phyloP scores from a whole-genome alignment of 202 grass and related monocot genomes.

The Digitaria exilis region DNA sequence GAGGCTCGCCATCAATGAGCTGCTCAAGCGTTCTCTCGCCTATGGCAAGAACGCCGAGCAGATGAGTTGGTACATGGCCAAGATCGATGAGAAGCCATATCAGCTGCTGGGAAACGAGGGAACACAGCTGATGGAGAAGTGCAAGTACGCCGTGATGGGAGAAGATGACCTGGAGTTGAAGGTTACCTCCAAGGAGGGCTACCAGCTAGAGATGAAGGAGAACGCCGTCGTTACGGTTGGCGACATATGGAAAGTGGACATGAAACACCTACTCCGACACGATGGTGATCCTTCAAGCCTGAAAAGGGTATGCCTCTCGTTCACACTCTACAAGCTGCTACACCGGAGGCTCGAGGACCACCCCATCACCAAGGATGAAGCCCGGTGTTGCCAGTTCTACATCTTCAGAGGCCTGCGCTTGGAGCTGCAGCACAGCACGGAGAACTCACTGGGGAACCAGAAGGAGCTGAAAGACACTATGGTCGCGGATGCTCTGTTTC shows the following conservation, averaged over 20 bases:
- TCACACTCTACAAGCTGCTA: conserved; percentile 41
- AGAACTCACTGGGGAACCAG: too few relatives aligned
- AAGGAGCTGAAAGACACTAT: too few relatives aligned
- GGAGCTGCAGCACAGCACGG: not conserved
- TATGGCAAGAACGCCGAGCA: conserved; percentile 31
- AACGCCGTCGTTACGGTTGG: not conserved
- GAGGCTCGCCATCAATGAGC: not conserved
- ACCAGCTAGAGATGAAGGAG: not conserved
- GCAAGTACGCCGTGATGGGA: conserved; percentile 19
- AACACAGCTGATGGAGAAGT: not conserved
- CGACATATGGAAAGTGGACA: not conserved
- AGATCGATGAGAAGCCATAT: too few relatives aligned
- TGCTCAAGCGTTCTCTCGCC: conserved; percentile 12
- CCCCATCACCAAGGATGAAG: not conserved
- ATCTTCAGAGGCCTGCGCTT: conserved; percentile 4
- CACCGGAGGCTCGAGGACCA: conserved; percentile 7
- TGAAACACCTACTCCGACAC: not conserved
- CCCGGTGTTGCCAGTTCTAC: not conserved
- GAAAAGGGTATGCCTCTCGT: conserved; percentile 29
- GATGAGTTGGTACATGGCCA: conserved; percentile 11
- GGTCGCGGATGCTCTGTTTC: not conserved
- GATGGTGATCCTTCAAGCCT: not conserved
- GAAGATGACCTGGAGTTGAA: not conserved
- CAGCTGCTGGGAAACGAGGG: too few relatives aligned
- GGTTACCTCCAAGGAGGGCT: not conserved